Evolutionary conservation across 192 early-diverging fungal genomes (phyloP).

Genomic region (Coemansia sp.): DNA sequence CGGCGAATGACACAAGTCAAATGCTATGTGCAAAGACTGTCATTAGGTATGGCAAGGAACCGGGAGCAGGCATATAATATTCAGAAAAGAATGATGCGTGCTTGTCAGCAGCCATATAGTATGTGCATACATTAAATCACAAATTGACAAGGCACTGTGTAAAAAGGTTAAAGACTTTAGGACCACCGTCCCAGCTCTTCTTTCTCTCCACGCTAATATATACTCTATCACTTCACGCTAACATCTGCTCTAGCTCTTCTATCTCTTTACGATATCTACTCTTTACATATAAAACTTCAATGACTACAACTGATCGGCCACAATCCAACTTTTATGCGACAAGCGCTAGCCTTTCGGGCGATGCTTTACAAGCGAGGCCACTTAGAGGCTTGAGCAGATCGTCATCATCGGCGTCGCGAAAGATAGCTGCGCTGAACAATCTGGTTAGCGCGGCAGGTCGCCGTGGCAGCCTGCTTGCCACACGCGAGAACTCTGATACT

Average conservation of each 20-base stretch:
- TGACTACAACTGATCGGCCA: conserved; percentile 3
- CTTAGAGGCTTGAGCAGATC: conserved; percentile 6
- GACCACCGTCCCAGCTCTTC: neutral
- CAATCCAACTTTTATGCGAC: neutral
- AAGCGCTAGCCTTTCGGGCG: neutral
- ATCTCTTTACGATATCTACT: neutral
- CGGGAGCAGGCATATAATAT: neutral
- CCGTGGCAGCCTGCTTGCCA: neutral
- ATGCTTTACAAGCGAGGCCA: neutral
- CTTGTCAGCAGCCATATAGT: conserved; percentile 1
- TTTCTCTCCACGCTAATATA: neutral
- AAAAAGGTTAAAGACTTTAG: neutral
- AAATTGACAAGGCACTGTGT: no score
- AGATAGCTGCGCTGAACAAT: conserved; percentile 3
- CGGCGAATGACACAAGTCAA: conserved; percentile 9
- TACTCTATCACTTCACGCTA: neutral
- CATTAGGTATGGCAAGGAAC: neutral
- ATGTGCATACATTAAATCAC: neutral
- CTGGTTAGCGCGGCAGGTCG: conserved; percentile 1
- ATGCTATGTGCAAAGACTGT: neutral
- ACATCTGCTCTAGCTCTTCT: neutral
- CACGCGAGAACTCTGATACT: neutral
- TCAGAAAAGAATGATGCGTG: neutral
- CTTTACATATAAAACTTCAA: neutral
- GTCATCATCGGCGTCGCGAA: neutral